These are phyloP conservation scores for Salix caprea DNA, from an alignment of 345 rosid species.

Conservation along the genomic window DNA sequence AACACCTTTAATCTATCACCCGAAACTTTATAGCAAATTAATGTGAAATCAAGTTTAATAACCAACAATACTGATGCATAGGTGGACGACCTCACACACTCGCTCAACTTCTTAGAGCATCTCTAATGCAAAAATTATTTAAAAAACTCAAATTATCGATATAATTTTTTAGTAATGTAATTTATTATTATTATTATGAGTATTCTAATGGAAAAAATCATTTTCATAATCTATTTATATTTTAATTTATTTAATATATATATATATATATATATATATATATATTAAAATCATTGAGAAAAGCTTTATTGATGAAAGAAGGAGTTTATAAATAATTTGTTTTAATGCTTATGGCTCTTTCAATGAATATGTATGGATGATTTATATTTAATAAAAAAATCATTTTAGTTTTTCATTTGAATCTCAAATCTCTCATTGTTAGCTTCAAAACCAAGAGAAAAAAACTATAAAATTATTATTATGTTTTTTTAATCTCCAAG, in stretches of 20 bases:
- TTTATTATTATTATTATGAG: too few relatives aligned
- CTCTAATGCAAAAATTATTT: neutral
- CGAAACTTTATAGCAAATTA: too few relatives aligned
- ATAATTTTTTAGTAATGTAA: too few relatives aligned
- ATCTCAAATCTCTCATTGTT: neutral
- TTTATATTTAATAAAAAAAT: neutral
- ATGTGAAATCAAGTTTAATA: too few relatives aligned
- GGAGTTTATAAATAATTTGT: neutral
- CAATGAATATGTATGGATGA: neutral
- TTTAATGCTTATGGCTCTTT: neutral
- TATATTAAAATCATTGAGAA: neutral
- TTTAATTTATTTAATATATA: neutral
- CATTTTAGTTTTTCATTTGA: neutral
- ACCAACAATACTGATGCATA: too few relatives aligned
- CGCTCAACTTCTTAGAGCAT: neutral
- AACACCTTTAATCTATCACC: too few relatives aligned
- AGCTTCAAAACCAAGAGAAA: neutral
- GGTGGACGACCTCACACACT: too few relatives aligned
- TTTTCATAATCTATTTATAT: neutral
- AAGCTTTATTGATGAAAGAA: neutral
- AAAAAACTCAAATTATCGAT: neutral
- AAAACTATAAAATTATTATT: too few relatives aligned
- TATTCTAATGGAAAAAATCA: neutral
- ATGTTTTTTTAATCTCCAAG: neutral
- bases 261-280: neutral